Conservation (phyloP, 2,329 filamentous ascomycete genomes). For the Colletotrichum camelliae region DNA sequence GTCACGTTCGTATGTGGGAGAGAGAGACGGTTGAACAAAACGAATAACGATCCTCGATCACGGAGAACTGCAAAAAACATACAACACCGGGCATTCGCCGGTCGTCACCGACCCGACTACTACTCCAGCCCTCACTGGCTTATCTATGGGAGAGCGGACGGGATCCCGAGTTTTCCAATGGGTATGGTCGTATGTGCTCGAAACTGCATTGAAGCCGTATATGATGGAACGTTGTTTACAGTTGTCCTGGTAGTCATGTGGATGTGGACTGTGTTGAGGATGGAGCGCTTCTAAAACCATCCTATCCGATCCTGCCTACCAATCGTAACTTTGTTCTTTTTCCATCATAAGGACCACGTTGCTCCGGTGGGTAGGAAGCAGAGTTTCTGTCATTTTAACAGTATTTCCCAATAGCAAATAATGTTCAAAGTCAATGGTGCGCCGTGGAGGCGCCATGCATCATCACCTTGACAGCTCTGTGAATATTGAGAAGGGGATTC, state of each 20-base stretch:
- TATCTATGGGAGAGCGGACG: neutral
- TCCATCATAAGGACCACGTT: neutral
- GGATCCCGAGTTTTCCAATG: neutral
- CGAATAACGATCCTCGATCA: neutral
- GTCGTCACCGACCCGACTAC: too few relatives aligned
- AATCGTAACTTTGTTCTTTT: neutral
- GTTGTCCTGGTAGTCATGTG: neutral
- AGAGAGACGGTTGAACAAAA: neutral
- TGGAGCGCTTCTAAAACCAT: neutral
- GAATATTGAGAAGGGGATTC: neutral
- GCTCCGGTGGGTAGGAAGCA: neutral
- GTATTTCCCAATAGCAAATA: neutral
- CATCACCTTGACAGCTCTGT: neutral
- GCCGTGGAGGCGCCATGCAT: neutral
- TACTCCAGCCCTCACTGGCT: too few relatives aligned
- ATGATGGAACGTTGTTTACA: neutral
- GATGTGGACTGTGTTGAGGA: neutral
- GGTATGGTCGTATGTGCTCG: neutral
- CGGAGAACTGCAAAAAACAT: neutral
- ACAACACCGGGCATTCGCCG: neutral
- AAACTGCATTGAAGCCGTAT: rapidly evolving
- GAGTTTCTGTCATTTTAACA: neutral
- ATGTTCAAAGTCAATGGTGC: neutral
- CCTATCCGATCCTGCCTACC: neutral
- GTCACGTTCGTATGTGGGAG: too few relatives aligned